These are phyloP conservation scores for Exsudoporus frostii DNA, from an alignment of 768 basidiomycete species.

Conservation along the genomic window DNA sequence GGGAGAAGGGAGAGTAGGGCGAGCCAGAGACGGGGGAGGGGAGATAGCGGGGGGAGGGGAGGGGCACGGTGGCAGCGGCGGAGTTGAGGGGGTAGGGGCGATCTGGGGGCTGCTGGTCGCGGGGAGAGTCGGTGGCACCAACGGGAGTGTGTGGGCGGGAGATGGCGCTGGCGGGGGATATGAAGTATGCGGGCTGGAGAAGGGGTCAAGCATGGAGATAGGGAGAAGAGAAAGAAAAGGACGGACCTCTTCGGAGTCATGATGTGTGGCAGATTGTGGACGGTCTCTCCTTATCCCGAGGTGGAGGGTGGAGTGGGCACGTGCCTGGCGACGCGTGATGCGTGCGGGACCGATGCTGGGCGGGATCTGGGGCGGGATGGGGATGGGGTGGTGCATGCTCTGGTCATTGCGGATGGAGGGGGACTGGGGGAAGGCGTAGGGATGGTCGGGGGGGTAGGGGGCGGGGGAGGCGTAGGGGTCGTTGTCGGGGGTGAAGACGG, in stretches of 20 bases:
- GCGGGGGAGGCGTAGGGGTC: conserved; percentile 32
- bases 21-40: conserved; percentile 46
- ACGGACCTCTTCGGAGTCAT: conserved; percentile 29
- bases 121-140: conserved; percentile 31
- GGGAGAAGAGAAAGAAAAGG: background rate
- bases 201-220: conserved; percentile 8
- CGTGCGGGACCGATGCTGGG: conserved; percentile 54
- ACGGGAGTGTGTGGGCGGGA: conserved; percentile 41
- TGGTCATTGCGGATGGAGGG: conserved; percentile 30
- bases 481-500: conserved; percentile 37
- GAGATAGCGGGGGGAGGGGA: conserved; percentile 43
- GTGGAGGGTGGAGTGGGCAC: conserved; percentile 33
- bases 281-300: conserved; percentile 33
- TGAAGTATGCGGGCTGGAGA: conserved; percentile 34
- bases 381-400: conserved; percentile 24
- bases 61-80: conserved; percentile 21
- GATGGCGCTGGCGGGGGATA: conserved; percentile 32
- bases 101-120: conserved; percentile 32
- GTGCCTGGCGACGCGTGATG: conserved; percentile 45
- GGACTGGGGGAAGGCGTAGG: conserved; percentile 31
- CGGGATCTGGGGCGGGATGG: conserved; percentile 40
- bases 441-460: conserved; percentile 24
- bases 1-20: conserved; percentile 44
- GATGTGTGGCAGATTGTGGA: conserved; percentile 18
- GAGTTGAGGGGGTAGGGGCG: conserved; percentile 27